These are phyloP conservation scores for Copromyces sp. DNA, from an alignment of 495 filamentous ascomycete genomes.

Conservation along the genomic window DNA sequence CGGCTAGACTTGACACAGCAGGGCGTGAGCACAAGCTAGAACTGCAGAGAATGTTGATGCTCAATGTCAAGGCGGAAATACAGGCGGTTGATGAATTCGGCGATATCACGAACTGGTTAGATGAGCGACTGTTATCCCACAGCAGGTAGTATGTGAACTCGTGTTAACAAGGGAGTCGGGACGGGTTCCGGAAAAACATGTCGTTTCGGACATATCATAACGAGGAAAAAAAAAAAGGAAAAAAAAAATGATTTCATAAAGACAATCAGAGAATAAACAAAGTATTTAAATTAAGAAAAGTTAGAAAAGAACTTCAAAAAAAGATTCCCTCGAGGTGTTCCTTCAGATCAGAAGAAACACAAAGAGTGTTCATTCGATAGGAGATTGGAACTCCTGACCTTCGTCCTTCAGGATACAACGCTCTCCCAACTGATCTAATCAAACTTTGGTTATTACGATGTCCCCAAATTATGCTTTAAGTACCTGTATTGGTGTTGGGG, in stretches of 20 bases:
- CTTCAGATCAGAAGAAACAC: too few relatives aligned
- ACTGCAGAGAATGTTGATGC: conserved; percentile 76
- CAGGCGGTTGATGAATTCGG: conserved; percentile 61
- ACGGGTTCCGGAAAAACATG: neutral
- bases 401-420: neutral
- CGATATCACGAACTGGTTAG: conserved; percentile 56
- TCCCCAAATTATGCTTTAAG: neutral
- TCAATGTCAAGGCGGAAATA: conserved; percentile 83
- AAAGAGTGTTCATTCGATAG: neutral
- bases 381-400: neutral
- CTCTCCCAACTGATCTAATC: neutral
- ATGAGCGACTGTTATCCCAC: conserved; percentile 26
- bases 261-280: too few relatives aligned
- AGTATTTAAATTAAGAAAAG: too few relatives aligned
- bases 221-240: neutral
- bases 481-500: neutral
- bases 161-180: neutral
- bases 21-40: conserved; percentile 47
- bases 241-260: too few relatives aligned
- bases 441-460: neutral
- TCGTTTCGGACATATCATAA: neutral
- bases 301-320: neutral
- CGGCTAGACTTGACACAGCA: neutral
- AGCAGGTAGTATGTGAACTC: neutral
- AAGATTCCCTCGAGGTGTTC: neutral